phyloP scores from a whole-genome alignment of 345 rosid genomes.

The Salix purpurea region DNA sequence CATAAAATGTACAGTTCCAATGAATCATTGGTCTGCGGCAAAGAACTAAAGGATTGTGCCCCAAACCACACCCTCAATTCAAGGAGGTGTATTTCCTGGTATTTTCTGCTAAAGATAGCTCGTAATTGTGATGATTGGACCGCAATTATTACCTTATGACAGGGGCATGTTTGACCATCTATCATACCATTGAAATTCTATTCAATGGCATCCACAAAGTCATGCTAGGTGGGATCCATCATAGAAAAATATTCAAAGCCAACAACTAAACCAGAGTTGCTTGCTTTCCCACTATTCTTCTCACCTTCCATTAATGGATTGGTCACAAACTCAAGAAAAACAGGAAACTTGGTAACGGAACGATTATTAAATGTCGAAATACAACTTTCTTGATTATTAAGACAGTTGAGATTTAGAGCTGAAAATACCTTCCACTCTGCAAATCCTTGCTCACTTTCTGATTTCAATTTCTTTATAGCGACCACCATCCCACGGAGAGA shows the following conservation, averaged over 20 bases:
- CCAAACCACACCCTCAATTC: background rate
- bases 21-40: background rate
- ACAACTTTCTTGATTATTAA: background rate
- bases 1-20: background rate
- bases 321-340: constrained; percentile 3
- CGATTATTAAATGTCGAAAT: background rate
- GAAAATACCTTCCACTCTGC: constrained; percentile 70
- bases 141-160: background rate
- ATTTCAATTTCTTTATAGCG: constrained; percentile 73
- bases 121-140: background rate
- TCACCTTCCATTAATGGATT: background rate
- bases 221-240: constrained; percentile 12
- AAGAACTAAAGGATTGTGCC: background rate
- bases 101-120: background rate
- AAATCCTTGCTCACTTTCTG: constrained; percentile 64
- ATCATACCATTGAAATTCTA: background rate
- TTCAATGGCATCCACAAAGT: constrained; percentile 1
- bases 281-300: background rate
- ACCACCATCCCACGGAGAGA: constrained; percentile 54
- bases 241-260: background rate
- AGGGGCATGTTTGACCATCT: background rate
- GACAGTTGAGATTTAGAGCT: background rate
- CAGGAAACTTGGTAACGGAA: background rate
- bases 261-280: background rate
- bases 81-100: background rate